Percentiles rank a stretch among this genome's conserved stretches.
These are phyloP conservation scores for Candida dendrica DNA, from an alignment of 805 yeast genomes.

Conservation along the genomic window DNA sequence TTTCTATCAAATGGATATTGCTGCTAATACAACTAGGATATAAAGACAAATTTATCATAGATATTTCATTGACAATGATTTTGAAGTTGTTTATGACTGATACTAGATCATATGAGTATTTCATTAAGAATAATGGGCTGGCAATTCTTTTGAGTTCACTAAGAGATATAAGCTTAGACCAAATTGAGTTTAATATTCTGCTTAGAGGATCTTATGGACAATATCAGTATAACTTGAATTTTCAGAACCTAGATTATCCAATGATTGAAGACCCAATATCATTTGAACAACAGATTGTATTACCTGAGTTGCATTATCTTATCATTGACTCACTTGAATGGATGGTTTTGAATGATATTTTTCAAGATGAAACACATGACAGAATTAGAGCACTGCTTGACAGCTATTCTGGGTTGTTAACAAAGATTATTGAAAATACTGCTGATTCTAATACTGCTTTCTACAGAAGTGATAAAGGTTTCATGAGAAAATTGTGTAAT, in stretches of 20 bases:
- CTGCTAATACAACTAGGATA: constrained; percentile 36
- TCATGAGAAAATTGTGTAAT: constrained; percentile 19
- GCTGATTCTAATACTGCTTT: constrained; percentile 17
- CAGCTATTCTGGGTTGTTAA: constrained; percentile 17
- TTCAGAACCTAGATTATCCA: constrained; percentile 8
- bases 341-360: constrained; percentile 27
- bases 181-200: constrained; percentile 24
- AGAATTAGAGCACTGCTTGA: constrained; percentile 23
- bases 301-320: constrained; percentile 39
- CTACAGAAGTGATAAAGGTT: constrained; percentile 23
- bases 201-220: constrained; percentile 42
- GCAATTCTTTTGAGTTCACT: constrained; percentile 39
- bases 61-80: constrained; percentile 34
- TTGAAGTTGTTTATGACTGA: constrained; percentile 44
- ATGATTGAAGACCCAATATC: constrained; percentile 5
- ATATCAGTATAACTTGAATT: constrained; percentile 21
- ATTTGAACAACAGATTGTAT: constrained; percentile 14
- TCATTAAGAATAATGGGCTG: constrained; percentile 46
- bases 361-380: constrained; percentile 27
- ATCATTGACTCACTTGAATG: constrained; percentile 28
- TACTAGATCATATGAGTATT: constrained; percentile 37
- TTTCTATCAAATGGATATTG: constrained; percentile 63
- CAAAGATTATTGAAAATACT: constrained; percentile 21
- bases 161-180: constrained; percentile 34
- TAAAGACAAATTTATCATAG: constrained; percentile 23